Evolutionary conservation across 1,139 yeast species (phyloP).

Genomic region (Pichia sp.): DNA sequence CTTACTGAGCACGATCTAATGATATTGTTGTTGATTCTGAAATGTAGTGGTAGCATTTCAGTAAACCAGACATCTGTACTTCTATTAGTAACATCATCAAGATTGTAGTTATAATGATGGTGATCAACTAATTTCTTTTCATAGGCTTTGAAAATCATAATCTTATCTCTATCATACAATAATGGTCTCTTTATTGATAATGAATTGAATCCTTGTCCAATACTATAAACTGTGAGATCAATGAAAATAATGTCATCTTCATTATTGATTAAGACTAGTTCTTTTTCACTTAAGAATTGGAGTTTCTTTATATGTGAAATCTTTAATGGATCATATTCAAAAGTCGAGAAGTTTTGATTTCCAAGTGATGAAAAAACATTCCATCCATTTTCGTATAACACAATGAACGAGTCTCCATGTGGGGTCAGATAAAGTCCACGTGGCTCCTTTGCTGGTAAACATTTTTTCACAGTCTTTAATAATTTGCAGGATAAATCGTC

Average conservation of each 20-base stretch:
- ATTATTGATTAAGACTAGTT: constrained; percentile 25
- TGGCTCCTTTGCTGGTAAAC: constrained; percentile 25
- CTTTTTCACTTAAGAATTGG: constrained; percentile 23
- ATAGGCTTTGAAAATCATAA: constrained; percentile 32
- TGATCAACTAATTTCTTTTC: constrained; percentile 33
- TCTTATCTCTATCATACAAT: constrained; percentile 25
- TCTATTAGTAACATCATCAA: constrained; percentile 25
- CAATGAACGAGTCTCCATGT: constrained; percentile 29
- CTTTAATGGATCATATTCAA: constrained; percentile 33
- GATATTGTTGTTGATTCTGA: constrained; percentile 26
- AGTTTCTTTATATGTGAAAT: constrained; percentile 27
- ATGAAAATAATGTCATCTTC: constrained; percentile 23
- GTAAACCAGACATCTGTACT: constrained; percentile 33
- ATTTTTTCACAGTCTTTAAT: constrained; percentile 27
- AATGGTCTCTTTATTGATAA: constrained; percentile 32
- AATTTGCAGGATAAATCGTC: constrained; percentile 22
- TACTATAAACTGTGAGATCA: constrained; percentile 27
- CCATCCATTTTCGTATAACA: constrained; percentile 36
- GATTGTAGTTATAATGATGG: constrained; percentile 22
- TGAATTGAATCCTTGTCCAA: constrained; percentile 26
- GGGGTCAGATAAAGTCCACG: constrained; percentile 28
- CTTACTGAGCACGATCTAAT: constrained; percentile 34
- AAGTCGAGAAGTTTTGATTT: constrained; percentile 35
- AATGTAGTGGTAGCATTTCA: constrained; percentile 29
- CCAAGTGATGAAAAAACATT: constrained; percentile 37